Evolutionary conservation across 345 rosid genomes (phyloP).

Genomic region (Capsella bursapastoris): DNA sequence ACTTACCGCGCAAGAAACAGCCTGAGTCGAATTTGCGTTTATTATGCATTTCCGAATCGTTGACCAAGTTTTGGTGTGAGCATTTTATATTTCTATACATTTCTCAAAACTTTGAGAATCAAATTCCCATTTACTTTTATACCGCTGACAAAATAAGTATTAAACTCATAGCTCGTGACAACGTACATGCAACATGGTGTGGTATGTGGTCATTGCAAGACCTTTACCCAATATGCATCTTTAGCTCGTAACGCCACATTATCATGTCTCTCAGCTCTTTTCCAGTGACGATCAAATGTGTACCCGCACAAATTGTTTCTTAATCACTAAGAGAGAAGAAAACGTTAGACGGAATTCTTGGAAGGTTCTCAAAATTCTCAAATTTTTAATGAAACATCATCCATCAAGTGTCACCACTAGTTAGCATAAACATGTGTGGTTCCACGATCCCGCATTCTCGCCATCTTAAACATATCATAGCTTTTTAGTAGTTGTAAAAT

Average conservation of each 20-base stretch:
- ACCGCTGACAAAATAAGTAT: slow-evolving; percentile 39
- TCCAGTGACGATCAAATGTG: too few species aligned
- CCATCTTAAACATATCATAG: background rate
- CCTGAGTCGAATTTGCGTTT: slow-evolving; percentile 60
- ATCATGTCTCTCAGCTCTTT: too few species aligned
- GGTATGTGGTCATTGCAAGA: too few species aligned
- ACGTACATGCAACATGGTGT: too few species aligned
- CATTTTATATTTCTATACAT: slow-evolving; percentile 34
- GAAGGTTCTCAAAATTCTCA: slow-evolving; percentile 54
- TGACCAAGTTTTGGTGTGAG: slow-evolving; percentile 62
- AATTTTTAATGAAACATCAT: slow-evolving; percentile 38
- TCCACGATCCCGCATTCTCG: background rate
- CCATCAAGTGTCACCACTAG: slow-evolving; percentile 58
- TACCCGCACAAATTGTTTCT: too few species aligned
- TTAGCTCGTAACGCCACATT: too few species aligned
- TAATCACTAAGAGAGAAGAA: too few species aligned
- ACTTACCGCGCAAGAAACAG: slow-evolving; percentile 63
- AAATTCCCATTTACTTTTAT: slow-evolving; percentile 29
- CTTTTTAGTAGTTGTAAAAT: too few species aligned
- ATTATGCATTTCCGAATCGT: slow-evolving; percentile 52
- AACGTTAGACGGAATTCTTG: slow-evolving; percentile 49
- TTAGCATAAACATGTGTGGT: slow-evolving; percentile 51
- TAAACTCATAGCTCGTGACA: too few species aligned
- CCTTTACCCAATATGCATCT: too few species aligned
- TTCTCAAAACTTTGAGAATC: slow-evolving; percentile 39